Evolutionary conservation across 805 yeast species (phyloP).

Genomic region (Starmerella apicola): DNA sequence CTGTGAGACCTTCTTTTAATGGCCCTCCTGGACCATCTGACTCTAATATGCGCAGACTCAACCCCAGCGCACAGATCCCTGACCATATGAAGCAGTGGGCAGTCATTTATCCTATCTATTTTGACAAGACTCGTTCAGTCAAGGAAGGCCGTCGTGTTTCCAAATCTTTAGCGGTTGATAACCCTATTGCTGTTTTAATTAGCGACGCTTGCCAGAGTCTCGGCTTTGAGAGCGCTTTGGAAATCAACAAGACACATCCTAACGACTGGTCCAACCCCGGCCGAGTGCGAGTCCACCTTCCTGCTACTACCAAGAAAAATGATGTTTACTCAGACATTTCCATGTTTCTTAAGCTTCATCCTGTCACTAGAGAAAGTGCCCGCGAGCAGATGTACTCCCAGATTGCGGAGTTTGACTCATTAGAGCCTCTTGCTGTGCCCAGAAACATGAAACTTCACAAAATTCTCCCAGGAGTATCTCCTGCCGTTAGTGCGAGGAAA

Average conservation of each 20-base stretch:
- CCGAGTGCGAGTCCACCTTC: conserved; percentile 63
- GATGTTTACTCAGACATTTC: conserved; percentile 50
- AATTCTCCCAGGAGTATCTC: conserved; percentile 78
- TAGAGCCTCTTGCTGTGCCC: conserved; percentile 54
- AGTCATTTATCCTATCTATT: conserved; percentile 81
- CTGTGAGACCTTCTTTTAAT: conserved; percentile 3
- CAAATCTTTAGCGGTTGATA: conserved; percentile 54
- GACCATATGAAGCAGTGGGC: conserved; percentile 55
- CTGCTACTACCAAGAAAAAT: conserved; percentile 42
- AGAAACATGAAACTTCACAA: conserved; percentile 76
- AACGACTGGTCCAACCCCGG: conserved; percentile 98
- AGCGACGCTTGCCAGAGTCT: conserved; percentile 50
- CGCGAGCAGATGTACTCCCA: conserved; percentile 22
- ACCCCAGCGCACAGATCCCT: conserved; percentile 34
- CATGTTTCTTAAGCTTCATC: conserved; percentile 48
- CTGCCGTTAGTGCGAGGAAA: conserved; percentile 71
- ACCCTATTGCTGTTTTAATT: conserved; percentile 76
- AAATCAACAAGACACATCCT: conserved; percentile 77
- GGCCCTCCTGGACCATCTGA: neutral
- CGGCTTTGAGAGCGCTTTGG: conserved; percentile 28
- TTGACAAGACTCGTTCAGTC: conserved; percentile 64
- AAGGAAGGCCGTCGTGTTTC: conserved; percentile 77
- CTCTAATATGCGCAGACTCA: neutral
- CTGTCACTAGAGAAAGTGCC: conserved; percentile 54
- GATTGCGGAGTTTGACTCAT: conserved; percentile 23